Percentiles rank a stretch among this genome's conserved stretches.
Conservation (phyloP, 257 asterid species). For the Ligustrum vulgare region DNA sequence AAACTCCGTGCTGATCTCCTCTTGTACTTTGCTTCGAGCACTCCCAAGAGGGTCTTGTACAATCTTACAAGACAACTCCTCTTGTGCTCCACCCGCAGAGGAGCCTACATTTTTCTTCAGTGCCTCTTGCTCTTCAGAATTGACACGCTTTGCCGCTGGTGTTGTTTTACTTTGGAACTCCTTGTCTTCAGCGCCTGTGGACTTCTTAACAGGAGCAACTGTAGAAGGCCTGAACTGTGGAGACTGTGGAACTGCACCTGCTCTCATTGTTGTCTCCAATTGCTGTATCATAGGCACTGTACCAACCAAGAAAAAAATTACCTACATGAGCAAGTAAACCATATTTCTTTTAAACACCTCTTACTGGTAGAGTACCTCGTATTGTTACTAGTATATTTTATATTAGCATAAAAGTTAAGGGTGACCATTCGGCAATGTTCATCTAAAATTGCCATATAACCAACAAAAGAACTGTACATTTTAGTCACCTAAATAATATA, state of each 20-base stretch:
- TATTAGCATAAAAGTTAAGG: neutral
- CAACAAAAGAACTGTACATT: neutral
- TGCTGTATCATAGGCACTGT: slow-evolving; percentile 97
- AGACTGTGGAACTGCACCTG: slow-evolving; percentile 83
- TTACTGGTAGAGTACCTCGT: neutral
- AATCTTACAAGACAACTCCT: slow-evolving; percentile 26
- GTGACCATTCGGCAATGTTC: neutral
- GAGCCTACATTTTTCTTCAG: slow-evolving; percentile 5
- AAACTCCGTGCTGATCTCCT: slow-evolving; percentile 77
- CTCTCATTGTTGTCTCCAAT: slow-evolving; percentile 69
- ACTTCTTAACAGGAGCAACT: slow-evolving; percentile 27
- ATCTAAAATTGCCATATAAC: neutral
- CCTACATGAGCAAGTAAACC: neutral
- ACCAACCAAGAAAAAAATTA: neutral
- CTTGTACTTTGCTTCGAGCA: slow-evolving; percentile 82
- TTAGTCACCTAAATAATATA: neutral
- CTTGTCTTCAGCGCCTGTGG: slow-evolving; percentile 13
- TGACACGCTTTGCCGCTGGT: slow-evolving; percentile 12
- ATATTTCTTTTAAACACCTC: neutral
- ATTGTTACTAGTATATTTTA: neutral
- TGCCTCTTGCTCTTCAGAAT: slow-evolving; percentile 6
- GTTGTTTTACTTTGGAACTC: slow-evolving; percentile 15
- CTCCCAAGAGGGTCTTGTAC: slow-evolving; percentile 66
- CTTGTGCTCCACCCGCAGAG: slow-evolving; percentile 16
- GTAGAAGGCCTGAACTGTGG: slow-evolving; percentile 63